Evolutionary conservation across 345 rosid species (phyloP).

Genomic region (Euphorbia pulcherrima): DNA sequence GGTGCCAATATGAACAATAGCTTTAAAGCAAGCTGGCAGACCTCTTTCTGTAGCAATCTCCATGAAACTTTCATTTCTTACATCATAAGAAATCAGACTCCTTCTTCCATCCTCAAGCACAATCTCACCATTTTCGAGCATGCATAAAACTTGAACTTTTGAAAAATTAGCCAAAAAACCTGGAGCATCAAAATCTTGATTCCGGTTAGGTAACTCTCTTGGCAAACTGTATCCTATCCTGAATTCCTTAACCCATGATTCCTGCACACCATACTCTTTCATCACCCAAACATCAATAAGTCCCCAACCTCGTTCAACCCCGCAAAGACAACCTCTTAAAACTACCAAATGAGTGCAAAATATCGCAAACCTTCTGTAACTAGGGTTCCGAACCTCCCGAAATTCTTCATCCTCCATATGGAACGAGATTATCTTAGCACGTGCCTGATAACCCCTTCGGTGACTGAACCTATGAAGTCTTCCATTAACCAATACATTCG

Average conservation of each 20-base stretch:
- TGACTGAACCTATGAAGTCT: no score
- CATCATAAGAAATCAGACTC: conserved; percentile 25
- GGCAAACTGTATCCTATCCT: conserved; percentile 19
- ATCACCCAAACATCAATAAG: conserved; percentile 23
- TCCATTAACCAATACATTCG: no score
- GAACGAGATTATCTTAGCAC: conserved; percentile 19
- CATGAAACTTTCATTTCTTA: conserved; percentile 7
- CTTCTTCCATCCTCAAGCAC: conserved; percentile 20
- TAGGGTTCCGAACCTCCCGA: conserved; percentile 15
- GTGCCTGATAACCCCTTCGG: no score
- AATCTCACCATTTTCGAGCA: conserved; percentile 22
- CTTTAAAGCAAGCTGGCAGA: conserved; percentile 13
- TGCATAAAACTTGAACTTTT: background rate
- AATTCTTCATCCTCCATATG: conserved; percentile 28
- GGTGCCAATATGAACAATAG: conserved; percentile 21
- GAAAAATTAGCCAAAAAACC: conserved; percentile 23
- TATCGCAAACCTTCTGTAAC: background rate
- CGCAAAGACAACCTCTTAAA: conserved; percentile 26
- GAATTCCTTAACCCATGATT: conserved; percentile 32
- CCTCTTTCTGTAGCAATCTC: conserved; percentile 9
- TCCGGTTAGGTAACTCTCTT: conserved; percentile 1
- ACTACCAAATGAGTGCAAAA: background rate
- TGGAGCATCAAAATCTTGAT: conserved; percentile 37
- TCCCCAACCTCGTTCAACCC: background rate
- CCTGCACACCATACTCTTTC: conserved; percentile 24